These are phyloP conservation scores for Didymella exigua DNA, from an alignment of 2,329 filamentous ascomycete genomes.

Conservation along the genomic window DNA sequence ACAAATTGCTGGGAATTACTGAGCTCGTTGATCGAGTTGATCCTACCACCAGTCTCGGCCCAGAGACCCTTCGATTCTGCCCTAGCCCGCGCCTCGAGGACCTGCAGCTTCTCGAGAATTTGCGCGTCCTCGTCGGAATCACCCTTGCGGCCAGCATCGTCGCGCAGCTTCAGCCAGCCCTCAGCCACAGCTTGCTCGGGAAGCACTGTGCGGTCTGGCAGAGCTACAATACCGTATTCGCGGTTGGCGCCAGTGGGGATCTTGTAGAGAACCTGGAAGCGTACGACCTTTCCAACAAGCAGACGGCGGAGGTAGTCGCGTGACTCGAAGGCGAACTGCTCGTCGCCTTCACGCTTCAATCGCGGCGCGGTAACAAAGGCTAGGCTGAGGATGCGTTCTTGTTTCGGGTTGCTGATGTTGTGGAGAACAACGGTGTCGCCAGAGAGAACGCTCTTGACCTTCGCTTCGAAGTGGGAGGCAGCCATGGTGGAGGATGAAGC, in stretches of 20 bases:
- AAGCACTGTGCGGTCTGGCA: constrained; percentile 72
- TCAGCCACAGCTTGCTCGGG: constrained; percentile 85
- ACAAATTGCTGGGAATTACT: constrained; percentile 76
- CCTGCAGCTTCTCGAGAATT: constrained; percentile 77
- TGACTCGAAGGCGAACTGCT: constrained; percentile 91
- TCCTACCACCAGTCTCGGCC: constrained; percentile 67
- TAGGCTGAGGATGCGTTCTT: constrained; percentile 86
- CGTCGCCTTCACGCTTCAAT: constrained; percentile 85
- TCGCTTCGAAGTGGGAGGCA: constrained; percentile 46
- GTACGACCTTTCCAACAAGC: constrained; percentile 82
- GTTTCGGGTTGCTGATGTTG: constrained; percentile 77
- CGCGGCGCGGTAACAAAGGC: constrained; percentile 92
- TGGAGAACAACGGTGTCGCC: constrained; percentile 89
- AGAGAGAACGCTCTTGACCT: constrained; percentile 90
- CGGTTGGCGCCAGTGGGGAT: constrained; percentile 77
- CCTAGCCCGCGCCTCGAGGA: constrained; percentile 78
- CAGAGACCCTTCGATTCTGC: constrained; percentile 82
- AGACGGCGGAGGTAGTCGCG: constrained; percentile 88
- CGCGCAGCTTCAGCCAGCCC: constrained; percentile 90
- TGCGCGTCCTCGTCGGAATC: constrained; percentile 75
- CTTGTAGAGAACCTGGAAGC: constrained; percentile 85
- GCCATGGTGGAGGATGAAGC: constrained; percentile 34
- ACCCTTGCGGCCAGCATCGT: constrained; percentile 91
- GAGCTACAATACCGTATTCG: constrained; percentile 82
- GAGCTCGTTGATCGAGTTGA: constrained; percentile 82